phyloP scores from a whole-genome alignment of 2,329 filamentous ascomycete genomes.

The Pleurostoma richardsiae region DNA sequence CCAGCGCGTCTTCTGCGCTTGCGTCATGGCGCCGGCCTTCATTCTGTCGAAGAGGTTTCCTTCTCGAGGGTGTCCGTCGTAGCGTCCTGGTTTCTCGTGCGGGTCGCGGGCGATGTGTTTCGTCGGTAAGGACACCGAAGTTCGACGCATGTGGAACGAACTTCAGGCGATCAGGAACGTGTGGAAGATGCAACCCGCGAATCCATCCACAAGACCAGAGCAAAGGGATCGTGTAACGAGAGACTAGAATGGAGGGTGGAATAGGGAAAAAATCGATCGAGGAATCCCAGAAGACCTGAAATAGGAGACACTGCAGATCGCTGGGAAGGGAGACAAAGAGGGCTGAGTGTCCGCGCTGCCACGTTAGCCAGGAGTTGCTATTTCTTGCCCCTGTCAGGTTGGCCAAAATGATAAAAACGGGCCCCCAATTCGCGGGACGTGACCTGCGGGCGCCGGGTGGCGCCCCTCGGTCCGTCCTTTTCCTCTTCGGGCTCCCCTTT shows the following conservation, averaged over 20 bases:
- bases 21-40: conserved; percentile 55
- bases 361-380: no score
- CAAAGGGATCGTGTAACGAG: background rate
- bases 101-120: conserved; percentile 56
- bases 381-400: no score
- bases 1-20: conserved; percentile 61
- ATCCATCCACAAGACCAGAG: background rate
- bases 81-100: conserved; percentile 61
- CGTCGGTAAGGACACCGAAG: conserved; percentile 59
- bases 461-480: no score
- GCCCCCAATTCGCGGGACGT: no score
- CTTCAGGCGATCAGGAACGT: conserved; percentile 3
- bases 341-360: no score
- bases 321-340: no score
- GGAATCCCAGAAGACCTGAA: no score
- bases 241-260: background rate
- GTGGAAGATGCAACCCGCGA: conserved; percentile 10
- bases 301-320: no score
- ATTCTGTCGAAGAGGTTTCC: conserved; percentile 46
- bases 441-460: no score
- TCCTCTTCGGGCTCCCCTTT: no score
- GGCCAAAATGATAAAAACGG: no score
- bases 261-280: no score
- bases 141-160: conserved; percentile 52
- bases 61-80: conserved; percentile 41